Conservation (phyloP, 129 eudicot species). For the Solidago caesia region DNA sequence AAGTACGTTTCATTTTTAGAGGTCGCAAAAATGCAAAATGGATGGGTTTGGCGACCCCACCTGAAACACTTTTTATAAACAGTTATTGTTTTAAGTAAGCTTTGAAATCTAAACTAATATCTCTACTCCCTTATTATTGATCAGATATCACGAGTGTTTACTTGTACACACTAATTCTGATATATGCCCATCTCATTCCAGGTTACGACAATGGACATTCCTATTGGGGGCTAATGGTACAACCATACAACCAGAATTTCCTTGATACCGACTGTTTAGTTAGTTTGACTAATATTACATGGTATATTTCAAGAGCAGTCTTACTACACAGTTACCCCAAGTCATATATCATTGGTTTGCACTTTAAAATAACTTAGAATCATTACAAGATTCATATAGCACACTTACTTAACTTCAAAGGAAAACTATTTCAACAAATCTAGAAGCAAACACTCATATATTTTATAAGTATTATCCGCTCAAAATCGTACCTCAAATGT, state of each 20-base stretch:
- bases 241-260: not conserved
- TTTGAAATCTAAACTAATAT: too few relatives aligned
- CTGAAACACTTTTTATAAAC: too few relatives aligned
- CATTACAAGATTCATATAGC: conserved; percentile 4
- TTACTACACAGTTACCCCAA: not conserved
- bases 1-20: too few relatives aligned
- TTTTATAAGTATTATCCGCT: too few relatives aligned
- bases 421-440: conserved; percentile 10
- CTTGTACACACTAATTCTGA: not conserved
- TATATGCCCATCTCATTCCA: conserved; percentile 4
- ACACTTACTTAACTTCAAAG: not conserved
- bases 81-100: too few relatives aligned
- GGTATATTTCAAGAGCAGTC: not conserved
- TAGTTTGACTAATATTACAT: not conserved
- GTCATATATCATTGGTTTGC: conserved; percentile 2
- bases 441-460: conserved; percentile 1
- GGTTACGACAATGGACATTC: not conserved
- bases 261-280: not conserved
- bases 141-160: not conserved
- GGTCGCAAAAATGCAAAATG: too few relatives aligned
- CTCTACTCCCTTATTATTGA: too few relatives aligned
- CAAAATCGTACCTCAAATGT: too few relatives aligned
- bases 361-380: conserved; percentile 1
- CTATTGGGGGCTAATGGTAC: not conserved
- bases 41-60: too few relatives aligned